Base-by-base conservation (phyloP, 495 filamentous ascomycete genomes). In the Penicillium manginii region DNA sequence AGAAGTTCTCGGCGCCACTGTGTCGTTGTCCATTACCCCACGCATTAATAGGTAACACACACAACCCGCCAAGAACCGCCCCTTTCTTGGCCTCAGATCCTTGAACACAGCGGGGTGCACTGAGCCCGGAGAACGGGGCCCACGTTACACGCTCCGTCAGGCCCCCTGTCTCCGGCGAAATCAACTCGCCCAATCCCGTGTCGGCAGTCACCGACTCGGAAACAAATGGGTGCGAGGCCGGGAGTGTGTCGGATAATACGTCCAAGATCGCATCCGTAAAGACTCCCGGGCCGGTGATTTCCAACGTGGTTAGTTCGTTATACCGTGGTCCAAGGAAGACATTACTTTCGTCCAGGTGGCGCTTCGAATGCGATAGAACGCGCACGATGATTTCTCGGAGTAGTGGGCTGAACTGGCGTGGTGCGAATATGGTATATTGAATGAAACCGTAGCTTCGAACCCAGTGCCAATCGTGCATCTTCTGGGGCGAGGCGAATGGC, bases 21-120 rank as follows among this genome's bases (percentile, higher is more conserved):
- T 81, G 74, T 46, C 73, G 59, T 57, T 78, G 77, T 18, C 78
- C 77, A 64, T 75, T 78, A 0, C 69, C 77, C 77, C 78, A 81
- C 1, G 69, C 73, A 65, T 72, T 78, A 11, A 78, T 50, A 11
- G 78, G 77, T 5, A 81, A 54, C 2, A 78, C 73, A 23, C 73
- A 73, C 0, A 81, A 15, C 2, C 75, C 77, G 11, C 74, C 72
- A 54, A 75, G 67, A 0, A 60, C 39, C 8, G 64, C 63, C 15
- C 58, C 71, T 12, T 52, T 14, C 32, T 23, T 54, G 0, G 67
- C 61, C 21, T 73, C 71, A 0, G 49, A 50, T 0, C 54, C 66
- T 10, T 76, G 68, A 1, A 78, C 62, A 57, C 75, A 81, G 2
- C 78, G 12, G 2, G 71, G 61, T 8, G 71, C 33, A 6, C 62